Percentiles rank a stretch among this genome's conserved stretches.
phyloP scores from a whole-genome alignment of 805 yeast species.

The Ogataea dorogensis region DNA sequence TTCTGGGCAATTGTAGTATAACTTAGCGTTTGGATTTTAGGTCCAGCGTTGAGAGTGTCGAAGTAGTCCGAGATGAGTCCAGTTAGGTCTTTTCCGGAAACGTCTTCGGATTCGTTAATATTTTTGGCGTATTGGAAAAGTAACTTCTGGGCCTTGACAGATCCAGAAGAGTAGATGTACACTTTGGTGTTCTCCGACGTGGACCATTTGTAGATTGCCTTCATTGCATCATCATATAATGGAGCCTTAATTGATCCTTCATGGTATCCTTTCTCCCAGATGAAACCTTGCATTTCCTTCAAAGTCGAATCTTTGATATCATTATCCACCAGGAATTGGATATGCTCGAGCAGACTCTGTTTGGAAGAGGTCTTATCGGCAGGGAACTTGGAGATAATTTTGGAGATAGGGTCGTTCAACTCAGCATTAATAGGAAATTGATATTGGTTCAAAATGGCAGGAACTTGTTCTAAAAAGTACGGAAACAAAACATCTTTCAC shows the following conservation, averaged over 20 bases:
- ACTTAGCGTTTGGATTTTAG: constrained; percentile 55
- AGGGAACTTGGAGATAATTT: constrained; percentile 48
- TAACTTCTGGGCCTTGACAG: constrained; percentile 81
- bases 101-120: constrained; percentile 25
- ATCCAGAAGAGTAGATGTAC: constrained; percentile 86
- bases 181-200: constrained; percentile 33
- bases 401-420: constrained; percentile 27
- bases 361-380: constrained; percentile 27
- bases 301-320: constrained; percentile 79
- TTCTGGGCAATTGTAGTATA: constrained; percentile 52
- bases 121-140: constrained; percentile 63
- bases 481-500: constrained; percentile 81
- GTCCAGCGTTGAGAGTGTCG: constrained; percentile 84
- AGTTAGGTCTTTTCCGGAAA: constrained; percentile 48
- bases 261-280: constrained; percentile 81
- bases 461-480: constrained; percentile 56
- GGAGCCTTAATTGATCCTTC: constrained; percentile 79
- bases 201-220: constrained; percentile 47
- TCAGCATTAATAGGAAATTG: constrained; percentile 34
- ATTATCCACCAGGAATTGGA: constrained; percentile 51
- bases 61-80: constrained; percentile 61
- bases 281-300: constrained; percentile 76
- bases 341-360: constrained; percentile 42
- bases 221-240: constrained; percentile 68
- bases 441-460: constrained; percentile 36